Base-by-base conservation (phyloP, 208 protist genomes). In the Leishmania lainsoni region DNA sequence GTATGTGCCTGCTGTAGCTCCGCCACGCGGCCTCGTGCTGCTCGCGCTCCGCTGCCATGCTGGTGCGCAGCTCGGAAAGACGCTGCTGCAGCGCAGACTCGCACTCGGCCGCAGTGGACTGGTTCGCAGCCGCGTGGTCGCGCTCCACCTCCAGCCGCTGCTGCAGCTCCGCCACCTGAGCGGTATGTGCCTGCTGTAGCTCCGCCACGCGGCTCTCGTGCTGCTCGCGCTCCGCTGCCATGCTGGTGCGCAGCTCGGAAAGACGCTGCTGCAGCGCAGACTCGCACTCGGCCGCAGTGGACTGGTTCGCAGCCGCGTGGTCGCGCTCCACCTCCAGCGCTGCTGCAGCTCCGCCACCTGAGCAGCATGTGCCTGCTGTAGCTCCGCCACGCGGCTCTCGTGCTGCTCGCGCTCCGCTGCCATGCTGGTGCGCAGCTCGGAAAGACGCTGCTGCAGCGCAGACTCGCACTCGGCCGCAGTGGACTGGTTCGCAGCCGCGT, bases 271-370 rank as follows among this genome's bases (percentile, higher is more conserved):
- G 58, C 35, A 61, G 26, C 9, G 75, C 75, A 0, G 32, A 42
- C 22, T 81, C 61, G 45, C 63, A 63, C 54, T 75, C 59, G n/a
- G 32, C 35, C 48, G 69, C 80, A 6, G 70, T 54, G 16, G 70
- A 75, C 54, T 83, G 78, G 26, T 10, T 71, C 42, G 73, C 79
- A 45, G 80, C 76, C 69, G 76, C 80, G n/a, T 45, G 42, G 49
- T 86, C 72, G 26, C 79, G 78, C 65, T 77, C 75, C 16, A 32
- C 51, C 68, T 84, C 84, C 2, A 85, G 69, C 80, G 68, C 51
- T 81, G 39, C 61, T 65, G n/a, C 45, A 87, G 61, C 79, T 83
- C n/a, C 56, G 77, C 65, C 6, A 87, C 26, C 65, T 70, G 32
- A 4, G 39, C 4, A 22, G 35, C 51, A 49, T 76, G 72, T 0